phyloP scores from a whole-genome alignment of 1,139 yeast genomes.

The Ogataea hybrid region DNA sequence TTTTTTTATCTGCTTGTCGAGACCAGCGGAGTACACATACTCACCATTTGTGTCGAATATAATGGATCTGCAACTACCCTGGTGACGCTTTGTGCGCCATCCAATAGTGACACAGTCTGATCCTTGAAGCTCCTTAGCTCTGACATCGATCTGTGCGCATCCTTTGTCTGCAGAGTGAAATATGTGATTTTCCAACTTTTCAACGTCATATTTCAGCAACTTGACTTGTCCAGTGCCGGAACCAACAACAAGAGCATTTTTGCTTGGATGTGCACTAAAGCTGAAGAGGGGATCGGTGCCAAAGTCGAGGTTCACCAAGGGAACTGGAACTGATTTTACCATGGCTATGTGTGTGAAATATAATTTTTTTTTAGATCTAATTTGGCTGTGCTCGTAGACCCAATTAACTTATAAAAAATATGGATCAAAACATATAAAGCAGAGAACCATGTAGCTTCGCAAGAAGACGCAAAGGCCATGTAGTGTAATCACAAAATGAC shows the following conservation, averaged over 20 bases:
- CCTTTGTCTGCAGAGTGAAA: background rate
- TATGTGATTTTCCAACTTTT: conserved; percentile 36
- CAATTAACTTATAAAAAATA: conserved; percentile 10
- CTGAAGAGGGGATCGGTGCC: conserved; percentile 61
- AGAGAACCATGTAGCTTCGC: conserved; percentile 2
- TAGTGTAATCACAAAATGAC: conserved; percentile 21
- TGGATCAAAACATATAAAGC: conserved; percentile 9
- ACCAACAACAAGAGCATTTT: conserved; percentile 66
- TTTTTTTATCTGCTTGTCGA: conserved; percentile 75
- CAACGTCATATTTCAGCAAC: conserved; percentile 54
- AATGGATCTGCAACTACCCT: conserved; percentile 80
- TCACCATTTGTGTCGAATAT: conserved; percentile 66
- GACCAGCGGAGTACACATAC: conserved; percentile 64
- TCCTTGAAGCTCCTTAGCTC: conserved; percentile 24
- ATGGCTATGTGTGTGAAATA: conserved; percentile 1
- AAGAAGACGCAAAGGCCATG: background rate
- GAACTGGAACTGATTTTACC: conserved; percentile 7
- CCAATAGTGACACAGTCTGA: conserved; percentile 34
- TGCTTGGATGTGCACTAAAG: conserved; percentile 76
- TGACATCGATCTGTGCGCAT: conserved; percentile 7
- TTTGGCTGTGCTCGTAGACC: conserved; percentile 11
- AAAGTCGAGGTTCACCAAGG: conserved; percentile 17
- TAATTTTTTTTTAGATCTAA: conserved; percentile 1
- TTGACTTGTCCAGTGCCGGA: conserved; percentile 75
- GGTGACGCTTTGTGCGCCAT: conserved; percentile 91